Evolutionary conservation across 1,284 basidiomycete species (phyloP).

Genomic region (Cryptococcus sp.): DNA sequence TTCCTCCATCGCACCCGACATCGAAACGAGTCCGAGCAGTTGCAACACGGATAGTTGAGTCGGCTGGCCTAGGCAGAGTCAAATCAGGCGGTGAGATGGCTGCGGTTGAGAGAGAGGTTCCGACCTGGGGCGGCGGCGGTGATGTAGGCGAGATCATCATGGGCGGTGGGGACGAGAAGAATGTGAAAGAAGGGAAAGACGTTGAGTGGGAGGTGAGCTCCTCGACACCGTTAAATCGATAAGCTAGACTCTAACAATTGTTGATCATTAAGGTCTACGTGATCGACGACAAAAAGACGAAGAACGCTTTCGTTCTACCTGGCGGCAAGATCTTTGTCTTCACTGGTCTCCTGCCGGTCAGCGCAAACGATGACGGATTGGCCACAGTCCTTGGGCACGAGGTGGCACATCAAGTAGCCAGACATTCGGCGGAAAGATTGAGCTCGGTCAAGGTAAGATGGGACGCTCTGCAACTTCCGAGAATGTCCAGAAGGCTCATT

Average conservation of each 20-base stretch:
- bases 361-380: conserved; percentile 75
- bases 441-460: conserved; percentile 60
- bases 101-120: conserved; percentile 36
- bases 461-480: too few species aligned
- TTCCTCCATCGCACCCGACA: conserved; percentile 69
- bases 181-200: conserved; percentile 49
- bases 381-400: conserved; percentile 88
- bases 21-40: conserved; percentile 69
- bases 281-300: conserved; percentile 68
- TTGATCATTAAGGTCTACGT: conserved; percentile 75
- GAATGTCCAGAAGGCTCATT: too few species aligned
- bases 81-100: conserved; percentile 48
- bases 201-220: conserved; percentile 52
- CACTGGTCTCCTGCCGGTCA: conserved; percentile 82
- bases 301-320: conserved; percentile 80
- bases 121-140: conserved; percentile 35
- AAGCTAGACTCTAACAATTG: conserved; percentile 24
- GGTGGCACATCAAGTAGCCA: conserved; percentile 81
- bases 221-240: background rate
- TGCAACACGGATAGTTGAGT: conserved; percentile 69
- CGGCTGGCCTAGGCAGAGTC: conserved; percentile 68
- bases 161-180: conserved; percentile 24
- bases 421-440: conserved; percentile 72
- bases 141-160: conserved; percentile 35
- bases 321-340: conserved; percentile 81